Evolutionary conservation across 371 early-diverging fungal species (phyloP).

Genomic region (Mucor racemosus): DNA sequence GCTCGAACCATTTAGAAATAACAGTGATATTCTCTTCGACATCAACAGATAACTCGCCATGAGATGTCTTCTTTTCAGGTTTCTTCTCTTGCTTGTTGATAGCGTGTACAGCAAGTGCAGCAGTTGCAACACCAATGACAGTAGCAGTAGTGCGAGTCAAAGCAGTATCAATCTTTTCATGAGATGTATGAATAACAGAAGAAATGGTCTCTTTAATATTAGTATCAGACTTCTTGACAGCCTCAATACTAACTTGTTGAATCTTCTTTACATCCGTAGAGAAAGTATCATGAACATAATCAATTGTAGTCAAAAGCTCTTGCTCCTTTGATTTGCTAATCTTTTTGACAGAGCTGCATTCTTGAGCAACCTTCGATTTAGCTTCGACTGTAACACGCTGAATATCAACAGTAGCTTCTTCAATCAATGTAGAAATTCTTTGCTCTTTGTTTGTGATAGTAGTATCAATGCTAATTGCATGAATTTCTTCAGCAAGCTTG

Average conservation of each 20-base stretch:
- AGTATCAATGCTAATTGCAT: slow-evolving; percentile 20
- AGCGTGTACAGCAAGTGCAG: slow-evolving; percentile 28
- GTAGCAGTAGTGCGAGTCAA: slow-evolving; percentile 27
- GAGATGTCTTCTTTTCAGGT: slow-evolving; percentile 16
- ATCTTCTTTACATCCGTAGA: slow-evolving; percentile 27
- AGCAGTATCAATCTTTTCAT: slow-evolving; percentile 29
- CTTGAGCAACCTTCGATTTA: slow-evolving; percentile 19
- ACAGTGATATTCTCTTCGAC: slow-evolving; percentile 31
- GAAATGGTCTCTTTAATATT: slow-evolving; percentile 49
- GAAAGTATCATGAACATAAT: slow-evolving; percentile 25
- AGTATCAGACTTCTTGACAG: slow-evolving; percentile 57
- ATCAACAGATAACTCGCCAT: slow-evolving; percentile 22
- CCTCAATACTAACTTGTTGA: slow-evolving; percentile 27
- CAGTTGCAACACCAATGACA: slow-evolving; percentile 32
- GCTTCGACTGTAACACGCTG: slow-evolving; percentile 22
- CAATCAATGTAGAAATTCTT: slow-evolving; percentile 13
- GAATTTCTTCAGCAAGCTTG: slow-evolving; percentile 23
- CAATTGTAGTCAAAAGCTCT: slow-evolving; percentile 24
- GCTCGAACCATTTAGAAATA: slow-evolving; percentile 34
- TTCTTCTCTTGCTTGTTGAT: slow-evolving; percentile 20
- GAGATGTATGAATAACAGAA: slow-evolving; percentile 19
- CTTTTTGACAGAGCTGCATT: slow-evolving; percentile 25
- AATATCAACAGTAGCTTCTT: slow-evolving; percentile 24
- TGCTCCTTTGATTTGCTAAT: slow-evolving; percentile 26
- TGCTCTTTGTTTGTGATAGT: slow-evolving; percentile 28